Conservation (phyloP, 2,329 filamentous ascomycete genomes). For the Ophiostoma montium region DNA sequence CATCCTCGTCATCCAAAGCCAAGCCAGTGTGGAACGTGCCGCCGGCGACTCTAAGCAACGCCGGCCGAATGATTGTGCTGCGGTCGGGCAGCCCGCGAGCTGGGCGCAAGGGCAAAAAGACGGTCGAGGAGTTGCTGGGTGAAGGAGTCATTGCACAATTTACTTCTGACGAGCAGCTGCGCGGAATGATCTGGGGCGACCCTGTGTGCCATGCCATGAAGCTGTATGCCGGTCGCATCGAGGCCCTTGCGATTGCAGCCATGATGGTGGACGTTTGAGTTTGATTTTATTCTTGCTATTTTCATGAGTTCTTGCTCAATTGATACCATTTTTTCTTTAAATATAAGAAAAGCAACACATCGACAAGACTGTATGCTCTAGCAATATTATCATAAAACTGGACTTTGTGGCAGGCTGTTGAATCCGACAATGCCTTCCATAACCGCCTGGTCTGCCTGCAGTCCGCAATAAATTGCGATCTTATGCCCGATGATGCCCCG, state of each 20-base stretch:
- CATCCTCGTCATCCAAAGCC: too few species aligned
- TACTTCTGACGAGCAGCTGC: constrained; percentile 52
- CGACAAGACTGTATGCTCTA: too few species aligned
- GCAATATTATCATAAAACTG: too few species aligned
- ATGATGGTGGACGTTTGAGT: constrained; percentile 29
- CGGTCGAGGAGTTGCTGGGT: constrained; percentile 33
- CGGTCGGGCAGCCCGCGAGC: constrained; percentile 31
- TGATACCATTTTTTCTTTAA: background rate
- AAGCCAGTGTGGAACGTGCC: constrained; percentile 50
- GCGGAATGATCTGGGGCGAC: constrained; percentile 66
- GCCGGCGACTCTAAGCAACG: constrained; percentile 50
- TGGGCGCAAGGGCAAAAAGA: constrained; percentile 29
- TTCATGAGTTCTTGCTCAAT: too few species aligned
- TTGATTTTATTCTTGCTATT: background rate
- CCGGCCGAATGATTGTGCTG: constrained; percentile 55
- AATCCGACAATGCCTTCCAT: constrained; percentile 13
- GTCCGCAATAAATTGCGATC: constrained; percentile 6
- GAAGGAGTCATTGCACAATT: constrained; percentile 56
- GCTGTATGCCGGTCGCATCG: constrained; percentile 58
- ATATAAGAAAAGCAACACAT: too few species aligned
- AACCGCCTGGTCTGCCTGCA: too few species aligned
- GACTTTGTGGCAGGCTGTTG: constrained; percentile 10
- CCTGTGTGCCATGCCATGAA: constrained; percentile 69
- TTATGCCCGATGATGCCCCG: constrained; percentile 11
- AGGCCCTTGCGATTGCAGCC: constrained; percentile 55